phyloP scores from a whole-genome alignment of 2,329 filamentous ascomycete species.

The Ceratocystis cacaofunesta region DNA sequence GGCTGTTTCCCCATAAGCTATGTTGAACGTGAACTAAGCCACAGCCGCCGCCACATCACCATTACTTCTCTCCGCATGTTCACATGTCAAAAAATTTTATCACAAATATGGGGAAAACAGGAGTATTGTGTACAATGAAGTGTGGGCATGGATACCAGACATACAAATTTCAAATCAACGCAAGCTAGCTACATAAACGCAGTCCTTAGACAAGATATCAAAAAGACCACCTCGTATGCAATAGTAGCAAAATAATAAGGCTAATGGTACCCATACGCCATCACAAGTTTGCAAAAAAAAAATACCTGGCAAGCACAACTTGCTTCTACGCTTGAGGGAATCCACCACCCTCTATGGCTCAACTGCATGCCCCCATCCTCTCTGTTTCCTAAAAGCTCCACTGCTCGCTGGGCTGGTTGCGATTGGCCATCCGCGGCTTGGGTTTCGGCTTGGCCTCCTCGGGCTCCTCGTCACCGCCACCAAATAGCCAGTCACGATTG shows the following conservation, averaged over 20 bases:
- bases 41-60: neutral
- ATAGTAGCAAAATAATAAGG: neutral
- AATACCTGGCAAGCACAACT: neutral
- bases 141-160: neutral
- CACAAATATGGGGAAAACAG: neutral
- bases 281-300: neutral
- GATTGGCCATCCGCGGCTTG: conserved; percentile 25
- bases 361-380: neutral
- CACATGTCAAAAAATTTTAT: neutral
- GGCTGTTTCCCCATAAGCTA: too few species aligned
- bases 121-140: neutral
- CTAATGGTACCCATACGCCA: neutral
- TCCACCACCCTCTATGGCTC: neutral
- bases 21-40: neutral
- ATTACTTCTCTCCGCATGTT: neutral
- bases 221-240: neutral
- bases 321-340: neutral
- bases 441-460: conserved; percentile 22
- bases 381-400: conserved; percentile 32
- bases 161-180: neutral
- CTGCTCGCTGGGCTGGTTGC: conserved; percentile 28
- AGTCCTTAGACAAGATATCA: neutral
- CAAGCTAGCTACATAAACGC: neutral
- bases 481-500: conserved; percentile 43
- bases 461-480: conserved; percentile 30